These are phyloP conservation scores for Elongisporangium undulatum DNA, from an alignment of 352 stramenopile genomes.

Conservation along the genomic window DNA sequence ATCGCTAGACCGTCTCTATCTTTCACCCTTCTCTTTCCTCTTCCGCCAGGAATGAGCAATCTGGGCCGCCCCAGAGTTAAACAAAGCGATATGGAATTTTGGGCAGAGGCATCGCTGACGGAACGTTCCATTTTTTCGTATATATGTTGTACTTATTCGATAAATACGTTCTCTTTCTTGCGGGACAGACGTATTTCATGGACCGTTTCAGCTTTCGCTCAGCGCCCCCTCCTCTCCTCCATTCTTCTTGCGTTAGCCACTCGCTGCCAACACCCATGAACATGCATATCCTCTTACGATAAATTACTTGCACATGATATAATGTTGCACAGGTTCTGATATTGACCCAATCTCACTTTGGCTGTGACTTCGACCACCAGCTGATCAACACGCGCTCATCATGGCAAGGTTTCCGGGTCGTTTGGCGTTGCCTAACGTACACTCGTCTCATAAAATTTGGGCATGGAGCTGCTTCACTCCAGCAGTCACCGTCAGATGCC, in stretches of 20 bases:
- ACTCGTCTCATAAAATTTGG: background rate
- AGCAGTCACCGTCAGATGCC: background rate
- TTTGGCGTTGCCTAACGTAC: background rate
- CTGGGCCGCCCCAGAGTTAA: background rate
- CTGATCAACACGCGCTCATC: background rate
- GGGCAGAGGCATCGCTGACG: background rate
- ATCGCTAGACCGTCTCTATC: background rate
- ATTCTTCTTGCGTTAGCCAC: background rate
- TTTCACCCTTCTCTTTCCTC: background rate
- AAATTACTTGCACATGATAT: background rate
- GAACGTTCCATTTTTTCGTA: background rate
- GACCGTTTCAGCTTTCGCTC: background rate
- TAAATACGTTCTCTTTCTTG: background rate
- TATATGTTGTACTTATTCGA: conserved; percentile 1
- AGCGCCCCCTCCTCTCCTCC: background rate
- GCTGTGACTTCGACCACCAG: background rate
- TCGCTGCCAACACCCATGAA: background rate
- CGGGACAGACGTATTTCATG: background rate
- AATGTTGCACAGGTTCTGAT: background rate
- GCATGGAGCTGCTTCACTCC: background rate
- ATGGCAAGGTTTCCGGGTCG: background rate
- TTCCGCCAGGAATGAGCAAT: background rate
- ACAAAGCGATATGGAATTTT: background rate
- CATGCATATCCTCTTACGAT: background rate
- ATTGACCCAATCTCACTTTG: background rate